Conservation (phyloP, 2,329 filamentous ascomycete genomes). For the Fusarium incarnatum region DNA sequence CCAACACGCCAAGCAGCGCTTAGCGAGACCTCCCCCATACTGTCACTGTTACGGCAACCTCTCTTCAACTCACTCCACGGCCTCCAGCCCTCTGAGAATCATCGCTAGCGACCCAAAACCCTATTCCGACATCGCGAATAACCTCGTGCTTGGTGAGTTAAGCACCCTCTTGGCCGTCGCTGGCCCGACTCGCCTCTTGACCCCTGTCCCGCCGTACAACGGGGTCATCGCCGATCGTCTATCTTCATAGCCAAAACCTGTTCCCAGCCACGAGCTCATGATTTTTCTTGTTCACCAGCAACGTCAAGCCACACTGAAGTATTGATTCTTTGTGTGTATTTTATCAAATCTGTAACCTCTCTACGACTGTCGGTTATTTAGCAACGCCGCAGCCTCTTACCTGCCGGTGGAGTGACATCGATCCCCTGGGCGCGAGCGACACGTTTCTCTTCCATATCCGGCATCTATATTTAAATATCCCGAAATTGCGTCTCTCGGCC, state of each 20-base stretch:
- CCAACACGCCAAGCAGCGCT: constrained; percentile 51
- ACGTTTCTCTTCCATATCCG: constrained; percentile 35
- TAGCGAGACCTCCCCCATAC: constrained; percentile 48
- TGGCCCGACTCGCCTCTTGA: constrained; percentile 33
- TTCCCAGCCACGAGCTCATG: constrained; percentile 39
- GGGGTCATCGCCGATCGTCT: constrained; percentile 34
- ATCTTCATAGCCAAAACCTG: constrained; percentile 39
- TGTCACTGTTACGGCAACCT: constrained; percentile 47
- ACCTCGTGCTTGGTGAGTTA: constrained; percentile 44
- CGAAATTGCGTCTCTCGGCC: constrained; percentile 40
- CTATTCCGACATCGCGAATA: constrained; percentile 45
- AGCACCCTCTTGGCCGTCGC: constrained; percentile 31
- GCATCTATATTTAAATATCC: constrained; percentile 29
- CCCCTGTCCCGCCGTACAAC: constrained; percentile 14
- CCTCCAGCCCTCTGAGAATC: constrained; percentile 38
- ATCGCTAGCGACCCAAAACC: constrained; percentile 42
- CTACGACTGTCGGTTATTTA: constrained; percentile 10
- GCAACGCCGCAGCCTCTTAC: constrained; percentile 7
- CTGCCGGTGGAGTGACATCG: constrained; percentile 39
- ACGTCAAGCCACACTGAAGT: constrained; percentile 20
- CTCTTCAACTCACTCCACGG: constrained; percentile 47
- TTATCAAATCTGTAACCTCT: constrained; percentile 7
- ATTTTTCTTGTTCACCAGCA: constrained; percentile 37
- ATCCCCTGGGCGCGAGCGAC: constrained; percentile 37
- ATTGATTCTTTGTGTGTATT: constrained; percentile 26